These are phyloP conservation scores for Thelephora aurantiotincta DNA, from an alignment of 768 basidiomycete species.

Conservation along the genomic window DNA sequence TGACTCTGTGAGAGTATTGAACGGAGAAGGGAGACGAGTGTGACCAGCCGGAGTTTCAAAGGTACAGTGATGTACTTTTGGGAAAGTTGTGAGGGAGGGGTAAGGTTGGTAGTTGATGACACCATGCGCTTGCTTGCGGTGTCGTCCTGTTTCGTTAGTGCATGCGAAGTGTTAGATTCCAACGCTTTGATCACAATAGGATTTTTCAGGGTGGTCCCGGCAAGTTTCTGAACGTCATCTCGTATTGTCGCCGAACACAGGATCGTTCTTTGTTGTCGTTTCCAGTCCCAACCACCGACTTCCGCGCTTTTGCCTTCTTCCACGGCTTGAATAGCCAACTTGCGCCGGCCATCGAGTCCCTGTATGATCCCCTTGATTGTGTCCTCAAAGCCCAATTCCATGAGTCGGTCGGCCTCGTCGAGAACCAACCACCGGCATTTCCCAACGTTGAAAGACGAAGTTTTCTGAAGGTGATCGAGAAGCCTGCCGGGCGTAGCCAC, in stretches of 20 bases:
- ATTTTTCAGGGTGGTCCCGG: constrained; percentile 63
- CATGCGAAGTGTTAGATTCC: too few species aligned
- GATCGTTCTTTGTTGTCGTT: constrained; percentile 62
- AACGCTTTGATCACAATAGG: constrained; percentile 73
- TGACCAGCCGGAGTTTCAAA: constrained; percentile 86
- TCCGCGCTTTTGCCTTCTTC: constrained; percentile 54
- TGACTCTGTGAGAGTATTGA: constrained; percentile 46
- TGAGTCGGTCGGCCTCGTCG: constrained; percentile 93
- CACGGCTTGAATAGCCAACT: constrained; percentile 54
- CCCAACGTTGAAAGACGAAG: constrained; percentile 80
- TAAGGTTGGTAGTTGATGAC: constrained; percentile 46
- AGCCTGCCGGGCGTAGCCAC: constrained; percentile 93
- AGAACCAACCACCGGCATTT: constrained; percentile 94
- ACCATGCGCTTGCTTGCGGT: constrained; percentile 12
- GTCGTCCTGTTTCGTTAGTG: constrained; percentile 28
- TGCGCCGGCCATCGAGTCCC: constrained; percentile 71
- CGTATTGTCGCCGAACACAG: constrained; percentile 95
- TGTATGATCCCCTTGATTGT: constrained; percentile 83
- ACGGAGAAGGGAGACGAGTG: constrained; percentile 76
- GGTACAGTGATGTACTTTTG: constrained; percentile 89
- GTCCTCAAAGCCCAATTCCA: constrained; percentile 98
- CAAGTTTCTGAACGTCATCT: constrained; percentile 88
- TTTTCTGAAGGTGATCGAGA: constrained; percentile 94
- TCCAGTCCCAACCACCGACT: constrained; percentile 81
- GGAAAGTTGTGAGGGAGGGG: constrained; percentile 83